Conservation (phyloP, 108 stramenopile genomes). For the Cyclotella atomus region DNA sequence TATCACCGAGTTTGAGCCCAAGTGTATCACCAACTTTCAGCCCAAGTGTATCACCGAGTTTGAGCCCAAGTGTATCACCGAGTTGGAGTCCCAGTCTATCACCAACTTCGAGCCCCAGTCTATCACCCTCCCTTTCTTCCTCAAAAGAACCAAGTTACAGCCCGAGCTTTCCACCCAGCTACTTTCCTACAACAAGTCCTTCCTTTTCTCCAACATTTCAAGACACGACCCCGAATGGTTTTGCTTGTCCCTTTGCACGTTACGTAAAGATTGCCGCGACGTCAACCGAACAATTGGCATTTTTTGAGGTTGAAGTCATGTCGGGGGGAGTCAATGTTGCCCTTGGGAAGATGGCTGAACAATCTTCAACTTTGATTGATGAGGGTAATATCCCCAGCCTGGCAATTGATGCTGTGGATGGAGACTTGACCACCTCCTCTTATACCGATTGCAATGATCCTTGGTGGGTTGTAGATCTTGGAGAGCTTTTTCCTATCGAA, state of each 20-base stretch:
- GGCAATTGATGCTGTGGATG: background rate
- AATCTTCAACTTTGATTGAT: background rate
- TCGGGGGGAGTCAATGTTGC: background rate
- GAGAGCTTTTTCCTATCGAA: background rate
- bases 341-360: background rate
- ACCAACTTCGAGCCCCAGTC: too few species aligned
- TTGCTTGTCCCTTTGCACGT: background rate
- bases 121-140: too few species aligned
- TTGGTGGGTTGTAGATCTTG: background rate
- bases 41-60: too few species aligned
- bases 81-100: too few species aligned
- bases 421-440: background rate
- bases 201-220: background rate
- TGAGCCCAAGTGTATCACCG: too few species aligned
- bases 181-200: background rate
- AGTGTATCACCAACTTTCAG: too few species aligned
- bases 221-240: background rate
- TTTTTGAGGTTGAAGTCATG: conserved; percentile 3
- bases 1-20: too few species aligned
- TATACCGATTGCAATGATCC: background rate
- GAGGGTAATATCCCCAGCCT: background rate
- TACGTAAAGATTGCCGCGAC: background rate
- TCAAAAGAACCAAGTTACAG: background rate
- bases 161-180: too few species aligned
- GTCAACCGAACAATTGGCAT: background rate